phyloP scores from a whole-genome alignment of 2,329 filamentous ascomycete genomes.

The Podosphaera leucotricha region DNA sequence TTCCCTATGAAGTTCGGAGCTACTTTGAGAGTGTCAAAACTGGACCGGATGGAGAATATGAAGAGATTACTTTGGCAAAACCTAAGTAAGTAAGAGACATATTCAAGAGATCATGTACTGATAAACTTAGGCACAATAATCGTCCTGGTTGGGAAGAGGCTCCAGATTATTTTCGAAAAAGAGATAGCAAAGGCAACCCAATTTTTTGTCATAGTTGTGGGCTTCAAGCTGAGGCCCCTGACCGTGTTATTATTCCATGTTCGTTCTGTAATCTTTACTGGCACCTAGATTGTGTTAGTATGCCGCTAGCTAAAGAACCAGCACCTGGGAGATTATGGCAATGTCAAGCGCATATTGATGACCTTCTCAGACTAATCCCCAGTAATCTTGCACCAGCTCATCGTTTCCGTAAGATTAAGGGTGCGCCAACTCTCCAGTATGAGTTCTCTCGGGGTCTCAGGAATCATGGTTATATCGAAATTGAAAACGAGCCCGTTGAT shows the following conservation, averaged over 20 bases:
- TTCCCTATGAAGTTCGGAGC: constrained; percentile 48
- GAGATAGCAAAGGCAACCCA: constrained; percentile 47
- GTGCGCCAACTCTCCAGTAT: constrained; percentile 26
- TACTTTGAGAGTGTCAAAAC: constrained; percentile 63
- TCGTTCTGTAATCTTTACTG: constrained; percentile 62
- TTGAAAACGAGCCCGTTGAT: constrained; percentile 35
- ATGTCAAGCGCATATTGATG: constrained; percentile 69
- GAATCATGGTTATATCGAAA: constrained; percentile 50
- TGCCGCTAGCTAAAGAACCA: constrained; percentile 59
- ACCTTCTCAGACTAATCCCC: constrained; percentile 40
- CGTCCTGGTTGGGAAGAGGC: constrained; percentile 29
- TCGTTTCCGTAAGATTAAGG: constrained; percentile 35
- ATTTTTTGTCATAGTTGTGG: constrained; percentile 62
- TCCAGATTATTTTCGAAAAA: constrained; percentile 43
- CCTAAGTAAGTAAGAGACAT: constrained; percentile 29
- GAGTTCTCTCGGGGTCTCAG: constrained; percentile 36
- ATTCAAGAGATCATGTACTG: background rate
- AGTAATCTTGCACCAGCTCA: constrained; percentile 33
- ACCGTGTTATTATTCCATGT: constrained; percentile 60
- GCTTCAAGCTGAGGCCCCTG: constrained; percentile 31
- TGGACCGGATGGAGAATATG: constrained; percentile 56
- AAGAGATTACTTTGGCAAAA: constrained; percentile 33
- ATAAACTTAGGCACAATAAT: constrained; percentile 18
- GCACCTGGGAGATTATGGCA: constrained; percentile 53
- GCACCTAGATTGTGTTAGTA: constrained; percentile 70